Evolutionary conservation across 208 protist species (phyloP).

Genomic region (Vickermania spadyakhi): DNA sequence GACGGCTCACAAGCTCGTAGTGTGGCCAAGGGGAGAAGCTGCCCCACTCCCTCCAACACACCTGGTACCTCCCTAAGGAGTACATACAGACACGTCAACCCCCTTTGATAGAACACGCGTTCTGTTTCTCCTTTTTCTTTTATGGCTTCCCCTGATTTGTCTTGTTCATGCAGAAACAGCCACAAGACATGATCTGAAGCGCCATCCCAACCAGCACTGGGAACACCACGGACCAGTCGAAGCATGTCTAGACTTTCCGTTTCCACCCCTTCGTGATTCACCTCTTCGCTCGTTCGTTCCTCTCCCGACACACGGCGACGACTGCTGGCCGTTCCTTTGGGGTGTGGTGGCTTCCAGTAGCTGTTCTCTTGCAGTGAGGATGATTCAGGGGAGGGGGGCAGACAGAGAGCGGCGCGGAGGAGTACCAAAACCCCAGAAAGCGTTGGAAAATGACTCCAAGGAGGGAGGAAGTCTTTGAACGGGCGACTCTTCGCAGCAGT

Average conservation of each 20-base stretch:
- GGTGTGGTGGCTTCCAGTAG: neutral
- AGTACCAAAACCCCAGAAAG: neutral
- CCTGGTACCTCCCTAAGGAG: neutral
- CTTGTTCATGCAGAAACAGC: too few species aligned
- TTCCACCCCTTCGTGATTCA: too few species aligned
- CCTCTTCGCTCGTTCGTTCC: too few species aligned
- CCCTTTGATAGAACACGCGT: neutral
- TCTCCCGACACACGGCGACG: too few species aligned
- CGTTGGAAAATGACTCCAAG: neutral
- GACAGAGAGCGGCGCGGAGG: neutral
- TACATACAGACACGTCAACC: neutral
- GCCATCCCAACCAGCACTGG: too few species aligned
- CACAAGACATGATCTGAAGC: too few species aligned
- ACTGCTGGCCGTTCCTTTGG: too few species aligned
- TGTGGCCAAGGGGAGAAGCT: conserved; percentile 1
- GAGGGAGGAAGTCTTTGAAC: neutral
- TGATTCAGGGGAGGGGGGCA: neutral
- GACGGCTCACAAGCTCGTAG: conserved; percentile 1
- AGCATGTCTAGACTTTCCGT: too few species aligned
- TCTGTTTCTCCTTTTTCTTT: neutral
- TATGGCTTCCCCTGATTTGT: too few species aligned
- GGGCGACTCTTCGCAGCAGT: too few species aligned
- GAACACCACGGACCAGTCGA: too few species aligned
- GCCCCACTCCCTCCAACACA: neutral
- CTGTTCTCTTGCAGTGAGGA: neutral